Evolutionary conservation across 768 basidiomycete species (phyloP).

Genomic region (Mycena filopes): DNA sequence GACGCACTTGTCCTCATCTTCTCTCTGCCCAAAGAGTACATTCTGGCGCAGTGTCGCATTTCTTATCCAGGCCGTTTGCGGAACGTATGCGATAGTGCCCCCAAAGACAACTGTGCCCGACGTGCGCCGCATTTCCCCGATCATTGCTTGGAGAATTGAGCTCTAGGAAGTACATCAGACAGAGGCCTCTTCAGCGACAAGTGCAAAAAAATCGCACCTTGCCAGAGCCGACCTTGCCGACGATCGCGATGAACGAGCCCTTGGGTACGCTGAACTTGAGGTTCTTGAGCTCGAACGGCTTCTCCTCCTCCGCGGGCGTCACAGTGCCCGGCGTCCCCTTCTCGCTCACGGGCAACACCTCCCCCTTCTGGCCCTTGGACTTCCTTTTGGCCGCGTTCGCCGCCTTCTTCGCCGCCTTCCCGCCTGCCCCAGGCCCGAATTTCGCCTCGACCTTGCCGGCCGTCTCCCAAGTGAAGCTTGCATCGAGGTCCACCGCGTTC

Average conservation of each 20-base stretch:
- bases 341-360: constrained; percentile 35
- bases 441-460: constrained; percentile 36
- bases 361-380: constrained; percentile 35
- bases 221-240: constrained; percentile 81
- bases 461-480: constrained; percentile 64
- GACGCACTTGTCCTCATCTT: constrained; percentile 63
- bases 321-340: constrained; percentile 27
- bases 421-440: constrained; percentile 15
- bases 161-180: constrained; percentile 50
- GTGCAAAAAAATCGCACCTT: constrained; percentile 59
- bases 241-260: constrained; percentile 75
- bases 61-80: constrained; percentile 72
- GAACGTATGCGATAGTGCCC: constrained; percentile 66
- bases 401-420: background rate
- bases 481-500: constrained; percentile 58
- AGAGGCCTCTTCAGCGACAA: background rate
- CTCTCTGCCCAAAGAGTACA: constrained; percentile 75
- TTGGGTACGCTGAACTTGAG: constrained; percentile 57
- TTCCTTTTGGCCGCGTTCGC: constrained; percentile 30
- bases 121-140: constrained; percentile 75
- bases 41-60: constrained; percentile 80
- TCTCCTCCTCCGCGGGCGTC: constrained; percentile 48
- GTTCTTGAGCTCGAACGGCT: constrained; percentile 61
- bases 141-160: constrained; percentile 63
- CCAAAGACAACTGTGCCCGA: constrained; percentile 67